Conservation (phyloP, 805 yeast genomes). For the Starmerella bacillaris region DNA sequence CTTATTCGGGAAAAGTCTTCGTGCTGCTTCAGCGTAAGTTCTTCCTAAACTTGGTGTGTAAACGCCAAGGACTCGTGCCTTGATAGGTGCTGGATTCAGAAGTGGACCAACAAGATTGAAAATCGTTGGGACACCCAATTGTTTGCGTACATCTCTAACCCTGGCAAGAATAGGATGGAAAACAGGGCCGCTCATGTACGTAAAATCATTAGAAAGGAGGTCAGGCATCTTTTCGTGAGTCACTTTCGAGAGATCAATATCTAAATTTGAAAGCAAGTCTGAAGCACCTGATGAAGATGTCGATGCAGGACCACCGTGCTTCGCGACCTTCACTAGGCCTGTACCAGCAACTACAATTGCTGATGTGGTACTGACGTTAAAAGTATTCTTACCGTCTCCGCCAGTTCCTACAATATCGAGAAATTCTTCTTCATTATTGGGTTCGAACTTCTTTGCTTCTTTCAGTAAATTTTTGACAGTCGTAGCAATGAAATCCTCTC, state of each 20-base stretch:
- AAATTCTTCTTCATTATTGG: slow-evolving; percentile 28
- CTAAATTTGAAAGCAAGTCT: slow-evolving; percentile 64
- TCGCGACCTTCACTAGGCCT: slow-evolving; percentile 49
- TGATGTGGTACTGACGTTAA: slow-evolving; percentile 86
- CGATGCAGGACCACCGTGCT: slow-evolving; percentile 96
- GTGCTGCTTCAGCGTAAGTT: slow-evolving; percentile 68
- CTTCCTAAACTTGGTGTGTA: slow-evolving; percentile 62
- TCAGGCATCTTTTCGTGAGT: slow-evolving; percentile 42
- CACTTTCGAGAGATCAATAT: slow-evolving; percentile 61
- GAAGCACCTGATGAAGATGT: slow-evolving; percentile 90
- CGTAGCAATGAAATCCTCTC: slow-evolving; percentile 65
- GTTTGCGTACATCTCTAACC: slow-evolving; percentile 60
- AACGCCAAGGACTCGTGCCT: slow-evolving; percentile 77
- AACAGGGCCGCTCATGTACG: slow-evolving; percentile 77
- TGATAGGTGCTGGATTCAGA: slow-evolving; percentile 70
- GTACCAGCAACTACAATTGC: slow-evolving; percentile 92
- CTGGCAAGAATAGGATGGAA: slow-evolving; percentile 83
- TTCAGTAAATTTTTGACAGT: slow-evolving; percentile 63
- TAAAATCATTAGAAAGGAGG: slow-evolving; percentile 33
- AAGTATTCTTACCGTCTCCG: slow-evolving; percentile 95
- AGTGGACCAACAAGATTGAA: slow-evolving; percentile 90
- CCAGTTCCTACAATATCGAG: slow-evolving; percentile 96
- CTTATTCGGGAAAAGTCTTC: slow-evolving; percentile 31
- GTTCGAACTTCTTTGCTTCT: slow-evolving; percentile 22
- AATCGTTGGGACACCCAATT: slow-evolving; percentile 76